Conservation (phyloP, 495 filamentous ascomycete genomes). For the Massariosphaeria phaeospora region DNA sequence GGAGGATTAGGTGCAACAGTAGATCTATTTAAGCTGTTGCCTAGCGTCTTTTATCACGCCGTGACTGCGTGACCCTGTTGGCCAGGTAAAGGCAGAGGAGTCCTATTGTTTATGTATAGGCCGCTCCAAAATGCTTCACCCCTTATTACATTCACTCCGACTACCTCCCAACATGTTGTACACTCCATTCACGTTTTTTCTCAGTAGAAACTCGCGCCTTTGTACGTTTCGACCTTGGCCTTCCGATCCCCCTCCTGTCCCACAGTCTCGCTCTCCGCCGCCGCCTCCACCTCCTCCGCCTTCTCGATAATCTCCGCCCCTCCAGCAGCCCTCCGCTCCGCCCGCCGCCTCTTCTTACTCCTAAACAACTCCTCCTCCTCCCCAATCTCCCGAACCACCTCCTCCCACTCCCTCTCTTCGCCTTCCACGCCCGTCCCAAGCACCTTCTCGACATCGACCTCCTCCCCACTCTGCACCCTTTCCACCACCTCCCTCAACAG, state of each 20-base stretch:
- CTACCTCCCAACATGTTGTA: neutral
- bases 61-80: too few relatives aligned
- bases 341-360: conserved; percentile 39
- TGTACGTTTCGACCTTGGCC: conserved; percentile 21
- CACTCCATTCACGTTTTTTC: too few relatives aligned
- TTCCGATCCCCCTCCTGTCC: neutral
- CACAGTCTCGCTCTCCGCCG: neutral
- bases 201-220: conserved; percentile 29
- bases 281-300: neutral
- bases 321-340: conserved; percentile 29
- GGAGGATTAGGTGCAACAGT: too few relatives aligned
- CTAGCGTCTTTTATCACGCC: too few relatives aligned
- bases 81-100: too few relatives aligned
- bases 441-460: conserved; percentile 80
- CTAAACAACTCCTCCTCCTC: conserved; percentile 65
- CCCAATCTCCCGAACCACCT: conserved; percentile 79
- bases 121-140: too few relatives aligned
- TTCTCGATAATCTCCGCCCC: conserved; percentile 18
- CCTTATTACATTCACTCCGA: too few relatives aligned
- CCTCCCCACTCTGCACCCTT: conserved; percentile 73
- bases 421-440: conserved; percentile 73
- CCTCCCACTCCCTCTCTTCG: conserved; percentile 83
- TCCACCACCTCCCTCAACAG: conserved; percentile 78
- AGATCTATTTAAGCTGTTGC: too few relatives aligned
- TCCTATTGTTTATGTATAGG: too few relatives aligned